Evolutionary conservation across 371 early-diverging fungal genomes (phyloP).

Genomic region (Phascolomyces articulosus): DNA sequence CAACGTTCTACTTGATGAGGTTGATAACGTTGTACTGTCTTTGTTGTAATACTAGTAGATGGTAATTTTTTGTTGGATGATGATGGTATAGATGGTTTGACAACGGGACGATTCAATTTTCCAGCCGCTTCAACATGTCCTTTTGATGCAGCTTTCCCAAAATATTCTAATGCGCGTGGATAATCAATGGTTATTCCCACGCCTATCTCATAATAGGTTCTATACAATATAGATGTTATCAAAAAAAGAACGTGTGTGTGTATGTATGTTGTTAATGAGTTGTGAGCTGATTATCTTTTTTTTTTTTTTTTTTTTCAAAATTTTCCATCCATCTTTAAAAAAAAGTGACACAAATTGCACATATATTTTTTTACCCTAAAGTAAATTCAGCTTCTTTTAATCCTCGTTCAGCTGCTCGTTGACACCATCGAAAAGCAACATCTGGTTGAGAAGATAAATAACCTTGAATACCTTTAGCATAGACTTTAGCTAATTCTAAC

Average conservation of each 20-base stretch:
- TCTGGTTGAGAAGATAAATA: slow-evolving; percentile 22
- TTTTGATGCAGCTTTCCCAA: slow-evolving; percentile 35
- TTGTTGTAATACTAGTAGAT: too few relatives aligned
- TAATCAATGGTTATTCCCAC: slow-evolving; percentile 23
- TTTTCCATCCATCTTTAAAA: not conserved
- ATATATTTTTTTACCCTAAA: slow-evolving; percentile 44
- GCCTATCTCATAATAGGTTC: slow-evolving; percentile 28
- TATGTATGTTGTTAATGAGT: too few relatives aligned
- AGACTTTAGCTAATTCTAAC: slow-evolving; percentile 35
- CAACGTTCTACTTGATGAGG: not conserved
- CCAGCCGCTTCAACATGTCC: slow-evolving; percentile 28
- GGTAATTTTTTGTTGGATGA: not conserved
- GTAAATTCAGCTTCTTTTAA: slow-evolving; percentile 38
- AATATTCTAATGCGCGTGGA: slow-evolving; percentile 32
- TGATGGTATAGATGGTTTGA: not conserved
- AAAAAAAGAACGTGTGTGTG: too few relatives aligned
- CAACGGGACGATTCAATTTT: slow-evolving; percentile 22
- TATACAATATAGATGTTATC: slow-evolving; percentile 1
- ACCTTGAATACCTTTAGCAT: slow-evolving; percentile 33
- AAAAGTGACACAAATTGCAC: not conserved
- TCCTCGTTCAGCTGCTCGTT: slow-evolving; percentile 35
- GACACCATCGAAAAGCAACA: slow-evolving; percentile 45
- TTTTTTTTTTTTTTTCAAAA: not conserved
- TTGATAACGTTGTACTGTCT: not conserved
- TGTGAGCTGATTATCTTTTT: not conserved